These are phyloP conservation scores for Mrakia hoshinonis DNA, from an alignment of 768 basidiomycete species.

Conservation along the genomic window DNA sequence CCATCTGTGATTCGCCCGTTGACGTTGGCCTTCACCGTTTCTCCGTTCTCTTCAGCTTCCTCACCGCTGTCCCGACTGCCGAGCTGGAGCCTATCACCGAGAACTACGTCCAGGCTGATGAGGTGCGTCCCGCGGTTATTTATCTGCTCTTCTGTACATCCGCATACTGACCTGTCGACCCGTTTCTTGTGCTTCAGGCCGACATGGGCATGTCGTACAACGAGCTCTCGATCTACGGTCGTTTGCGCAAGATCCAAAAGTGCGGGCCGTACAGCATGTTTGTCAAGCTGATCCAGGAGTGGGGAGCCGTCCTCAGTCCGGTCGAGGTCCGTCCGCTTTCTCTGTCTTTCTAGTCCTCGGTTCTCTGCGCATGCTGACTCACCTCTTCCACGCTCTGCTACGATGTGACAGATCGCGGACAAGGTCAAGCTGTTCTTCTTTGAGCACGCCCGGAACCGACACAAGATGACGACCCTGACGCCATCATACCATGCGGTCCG, in stretches of 20 bases:
- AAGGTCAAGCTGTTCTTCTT: constrained; percentile 98
- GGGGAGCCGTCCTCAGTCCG: constrained; percentile 80
- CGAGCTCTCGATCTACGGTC: constrained; percentile 84
- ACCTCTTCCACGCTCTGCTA: not conserved
- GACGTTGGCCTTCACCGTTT: constrained; percentile 17
- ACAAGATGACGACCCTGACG: constrained; percentile 97
- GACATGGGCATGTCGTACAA: constrained; percentile 99
- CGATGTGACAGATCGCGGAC: constrained; percentile 63
- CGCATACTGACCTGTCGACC: not conserved
- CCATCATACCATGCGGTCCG: constrained; percentile 87
- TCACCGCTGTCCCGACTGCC: constrained; percentile 85
- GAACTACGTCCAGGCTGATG: constrained; percentile 84
- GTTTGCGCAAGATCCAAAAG: constrained; percentile 90
- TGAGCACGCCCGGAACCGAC: constrained; percentile 88
- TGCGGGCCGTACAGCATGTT: constrained; percentile 97
- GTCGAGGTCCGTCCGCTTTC: constrained; percentile 50
- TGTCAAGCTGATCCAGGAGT: constrained; percentile 86
- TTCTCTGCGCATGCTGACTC: not conserved
- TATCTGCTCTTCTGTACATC: constrained; percentile 5
- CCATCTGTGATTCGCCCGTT: too few species aligned
- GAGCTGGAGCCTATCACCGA: constrained; percentile 93
- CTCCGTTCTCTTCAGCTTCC: constrained; percentile 53
- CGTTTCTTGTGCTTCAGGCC: constrained; percentile 46
- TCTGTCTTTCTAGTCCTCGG: not conserved
- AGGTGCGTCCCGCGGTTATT: constrained; percentile 54